phyloP scores from a whole-genome alignment of 2,329 filamentous ascomycete species.

The Colletotrichum filicis region DNA sequence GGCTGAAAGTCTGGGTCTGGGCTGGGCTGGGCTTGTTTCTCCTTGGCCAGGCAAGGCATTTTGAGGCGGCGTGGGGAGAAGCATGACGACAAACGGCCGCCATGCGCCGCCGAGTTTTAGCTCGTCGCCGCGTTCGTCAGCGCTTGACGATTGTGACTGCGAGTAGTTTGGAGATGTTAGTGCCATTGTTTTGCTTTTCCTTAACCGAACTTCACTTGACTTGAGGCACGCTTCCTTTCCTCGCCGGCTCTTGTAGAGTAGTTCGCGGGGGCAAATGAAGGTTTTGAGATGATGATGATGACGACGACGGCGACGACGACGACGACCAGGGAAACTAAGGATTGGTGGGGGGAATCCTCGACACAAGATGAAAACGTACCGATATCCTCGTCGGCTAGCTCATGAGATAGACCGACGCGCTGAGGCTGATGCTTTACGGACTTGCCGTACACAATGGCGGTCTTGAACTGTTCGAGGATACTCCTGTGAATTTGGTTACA shows the following conservation, averaged over 20 bases:
- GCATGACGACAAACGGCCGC: slow-evolving; percentile 12
- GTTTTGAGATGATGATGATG: background rate
- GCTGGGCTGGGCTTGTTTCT: background rate
- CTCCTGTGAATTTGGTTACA: slow-evolving; percentile 98
- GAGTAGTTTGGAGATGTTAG: slow-evolving; percentile 39
- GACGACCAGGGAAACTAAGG: background rate
- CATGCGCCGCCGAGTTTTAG: slow-evolving; percentile 6
- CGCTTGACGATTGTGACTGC: slow-evolving; percentile 72
- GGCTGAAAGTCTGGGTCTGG: too few relatives aligned
- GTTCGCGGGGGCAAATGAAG: background rate
- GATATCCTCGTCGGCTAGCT: slow-evolving; percentile 96
- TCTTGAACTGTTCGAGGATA: slow-evolving; percentile 95
- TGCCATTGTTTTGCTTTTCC: slow-evolving; percentile 20
- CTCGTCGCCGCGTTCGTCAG: slow-evolving; percentile 51
- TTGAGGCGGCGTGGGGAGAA: background rate
- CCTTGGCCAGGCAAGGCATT: background rate
- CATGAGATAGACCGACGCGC: slow-evolving; percentile 89
- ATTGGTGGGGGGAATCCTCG: background rate
- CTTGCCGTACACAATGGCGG: slow-evolving; percentile 95
- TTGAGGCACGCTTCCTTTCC: background rate
- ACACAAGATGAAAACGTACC: slow-evolving; percentile 65
- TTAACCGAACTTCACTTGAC: background rate
- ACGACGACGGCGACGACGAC: too few relatives aligned
- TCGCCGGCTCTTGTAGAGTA: background rate
- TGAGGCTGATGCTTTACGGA: slow-evolving; percentile 99